These are phyloP conservation scores for Tanacetum coccineum DNA, from an alignment of 129 eudicot species.

Conservation along the genomic window DNA sequence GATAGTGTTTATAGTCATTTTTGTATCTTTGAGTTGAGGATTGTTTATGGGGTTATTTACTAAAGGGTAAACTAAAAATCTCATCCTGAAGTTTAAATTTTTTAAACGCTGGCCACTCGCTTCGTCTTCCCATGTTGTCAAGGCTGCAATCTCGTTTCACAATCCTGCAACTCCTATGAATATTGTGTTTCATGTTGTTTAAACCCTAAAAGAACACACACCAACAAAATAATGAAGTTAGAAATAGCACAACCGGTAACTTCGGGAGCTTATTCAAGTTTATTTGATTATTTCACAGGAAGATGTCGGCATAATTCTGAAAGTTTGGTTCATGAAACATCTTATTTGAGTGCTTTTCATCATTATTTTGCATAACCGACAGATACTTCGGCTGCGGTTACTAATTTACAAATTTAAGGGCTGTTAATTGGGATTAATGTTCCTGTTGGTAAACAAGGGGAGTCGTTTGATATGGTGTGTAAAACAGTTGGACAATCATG, in stretches of 20 bases:
- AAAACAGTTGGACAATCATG: constrained; percentile 74
- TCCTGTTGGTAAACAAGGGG: constrained; percentile 92
- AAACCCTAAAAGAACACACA: constrained; percentile 54
- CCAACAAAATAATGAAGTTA: constrained; percentile 53
- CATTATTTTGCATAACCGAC: constrained; percentile 86
- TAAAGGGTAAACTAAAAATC: too few species aligned
- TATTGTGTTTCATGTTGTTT: constrained; percentile 97
- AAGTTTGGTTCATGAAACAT: constrained; percentile 96
- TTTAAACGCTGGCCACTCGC: too few species aligned
- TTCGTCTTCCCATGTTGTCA: too few species aligned
- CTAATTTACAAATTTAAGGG: constrained; percentile 44
- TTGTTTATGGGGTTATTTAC: too few species aligned
- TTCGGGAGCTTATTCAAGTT: constrained; percentile 71
- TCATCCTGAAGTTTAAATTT: too few species aligned
- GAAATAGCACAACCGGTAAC: constrained; percentile 84
- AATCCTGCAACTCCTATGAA: constrained; percentile 91
- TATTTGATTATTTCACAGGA: constrained; percentile 83
- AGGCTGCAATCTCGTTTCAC: constrained; percentile 80
- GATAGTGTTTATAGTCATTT: too few species aligned
- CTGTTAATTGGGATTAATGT: constrained; percentile 66
- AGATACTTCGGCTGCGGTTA: constrained; percentile 57
- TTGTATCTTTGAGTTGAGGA: too few species aligned
- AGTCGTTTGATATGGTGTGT: constrained; percentile 86
- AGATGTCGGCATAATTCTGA: constrained; percentile 94
- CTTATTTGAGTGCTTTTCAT: constrained; percentile 82